phyloP scores from a whole-genome alignment of 257 asterid genomes.

The Verbena officinalis region DNA sequence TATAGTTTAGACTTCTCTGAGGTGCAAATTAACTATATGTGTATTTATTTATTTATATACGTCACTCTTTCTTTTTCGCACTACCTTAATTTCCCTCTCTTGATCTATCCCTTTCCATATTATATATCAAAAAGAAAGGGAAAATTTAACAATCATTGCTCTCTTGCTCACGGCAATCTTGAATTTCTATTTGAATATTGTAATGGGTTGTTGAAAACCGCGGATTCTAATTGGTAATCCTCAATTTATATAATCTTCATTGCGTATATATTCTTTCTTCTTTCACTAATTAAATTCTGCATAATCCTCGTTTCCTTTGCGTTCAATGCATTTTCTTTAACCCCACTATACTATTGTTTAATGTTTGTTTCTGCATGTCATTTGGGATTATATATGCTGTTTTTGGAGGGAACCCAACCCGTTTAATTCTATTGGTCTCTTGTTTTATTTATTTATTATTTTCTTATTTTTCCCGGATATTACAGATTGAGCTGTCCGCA shows the following conservation, averaged over 20 bases:
- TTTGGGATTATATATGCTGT: slow-evolving; percentile 8
- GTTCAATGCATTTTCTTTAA: slow-evolving; percentile 28
- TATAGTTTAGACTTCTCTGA: background rate
- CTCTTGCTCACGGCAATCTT: slow-evolving; percentile 17
- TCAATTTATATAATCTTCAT: slow-evolving; percentile 13
- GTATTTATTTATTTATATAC: slow-evolving; percentile 26
- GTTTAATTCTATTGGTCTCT: slow-evolving; percentile 9
- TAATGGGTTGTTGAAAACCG: slow-evolving; percentile 34
- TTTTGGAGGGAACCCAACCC: slow-evolving; percentile 4
- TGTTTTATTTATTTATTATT: background rate
- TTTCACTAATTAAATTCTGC: slow-evolving; percentile 11
- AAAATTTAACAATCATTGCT: slow-evolving; percentile 27
- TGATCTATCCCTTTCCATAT: slow-evolving; percentile 43
- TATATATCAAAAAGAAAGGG: slow-evolving; percentile 9
- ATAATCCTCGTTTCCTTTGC: slow-evolving; percentile 8
- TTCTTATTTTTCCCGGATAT: background rate
- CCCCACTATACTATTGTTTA: slow-evolving; percentile 18
- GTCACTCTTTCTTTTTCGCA: slow-evolving; percentile 22
- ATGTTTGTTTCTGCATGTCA: slow-evolving; percentile 22
- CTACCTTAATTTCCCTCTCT: slow-evolving; percentile 31
- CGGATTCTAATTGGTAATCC: slow-evolving; percentile 48
- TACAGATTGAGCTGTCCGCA: slow-evolving; percentile 49
- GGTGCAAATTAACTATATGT: slow-evolving; percentile 2
- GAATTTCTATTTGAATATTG: slow-evolving; percentile 29
- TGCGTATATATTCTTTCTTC: background rate